phyloP scores from a whole-genome alignment of 371 early-diverging fungal genomes.

The Dinochytrium kinnereticum region DNA sequence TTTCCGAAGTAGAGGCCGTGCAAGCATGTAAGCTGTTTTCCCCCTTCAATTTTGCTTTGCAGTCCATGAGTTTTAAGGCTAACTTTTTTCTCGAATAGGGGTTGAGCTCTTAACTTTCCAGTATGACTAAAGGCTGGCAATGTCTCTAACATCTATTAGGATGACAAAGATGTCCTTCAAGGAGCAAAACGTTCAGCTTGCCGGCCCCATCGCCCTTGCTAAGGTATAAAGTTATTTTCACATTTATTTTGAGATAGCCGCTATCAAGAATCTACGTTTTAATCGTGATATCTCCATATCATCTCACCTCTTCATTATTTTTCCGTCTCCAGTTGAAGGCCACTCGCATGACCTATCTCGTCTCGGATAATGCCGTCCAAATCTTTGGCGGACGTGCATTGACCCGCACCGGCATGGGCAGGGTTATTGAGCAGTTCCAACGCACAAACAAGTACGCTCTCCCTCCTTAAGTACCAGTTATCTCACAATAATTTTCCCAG shows the following conservation, averaged over 20 bases:
- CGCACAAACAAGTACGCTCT: constrained; percentile 59
- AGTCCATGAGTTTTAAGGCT: not conserved
- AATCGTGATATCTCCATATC: no score
- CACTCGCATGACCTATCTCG: constrained; percentile 64
- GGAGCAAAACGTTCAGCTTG: constrained; percentile 59
- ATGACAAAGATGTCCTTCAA: constrained; percentile 67
- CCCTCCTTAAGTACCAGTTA: not conserved
- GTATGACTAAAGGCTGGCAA: not conserved
- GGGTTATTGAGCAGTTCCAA: constrained; percentile 62
- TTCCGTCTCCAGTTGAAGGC: constrained; percentile 22
- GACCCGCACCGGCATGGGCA: constrained; percentile 58
- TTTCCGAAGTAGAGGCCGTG: constrained; percentile 60
- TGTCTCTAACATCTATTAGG: not conserved
- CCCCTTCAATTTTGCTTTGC: no score
- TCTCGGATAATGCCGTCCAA: constrained; percentile 68
- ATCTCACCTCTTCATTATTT: not conserved
- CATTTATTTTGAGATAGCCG: constrained; percentile 14
- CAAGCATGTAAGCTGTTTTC: constrained; percentile 52
- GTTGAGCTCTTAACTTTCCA: constrained; percentile 69
- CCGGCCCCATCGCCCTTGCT: constrained; percentile 70
- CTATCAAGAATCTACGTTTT: not conserved
- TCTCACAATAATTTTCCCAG: not conserved
- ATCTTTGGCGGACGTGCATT: constrained; percentile 75
- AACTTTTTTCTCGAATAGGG: constrained; percentile 23
- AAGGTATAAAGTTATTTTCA: constrained; percentile 45